Percentiles rank a stretch among this genome's conserved stretches.
These are phyloP conservation scores for Daldinia grandis DNA, from an alignment of 495 filamentous ascomycete genomes.

Conservation along the genomic window DNA sequence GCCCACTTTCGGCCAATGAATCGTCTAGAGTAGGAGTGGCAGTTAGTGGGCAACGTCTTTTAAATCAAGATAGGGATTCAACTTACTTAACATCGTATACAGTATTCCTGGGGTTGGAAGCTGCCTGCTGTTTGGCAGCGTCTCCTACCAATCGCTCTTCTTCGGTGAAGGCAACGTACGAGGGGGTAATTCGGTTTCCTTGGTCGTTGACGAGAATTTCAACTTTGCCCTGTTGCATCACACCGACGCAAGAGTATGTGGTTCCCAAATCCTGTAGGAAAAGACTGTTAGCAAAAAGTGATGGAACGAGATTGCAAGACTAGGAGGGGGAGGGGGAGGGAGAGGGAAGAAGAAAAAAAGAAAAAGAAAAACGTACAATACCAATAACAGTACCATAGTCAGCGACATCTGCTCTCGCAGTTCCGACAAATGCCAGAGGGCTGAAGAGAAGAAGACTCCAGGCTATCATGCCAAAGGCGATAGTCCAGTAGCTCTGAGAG, in stretches of 20 bases:
- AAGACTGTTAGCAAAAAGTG: slow-evolving; percentile 16
- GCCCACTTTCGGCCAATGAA: slow-evolving; percentile 89
- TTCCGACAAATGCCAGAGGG: slow-evolving; percentile 73
- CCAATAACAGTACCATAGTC: slow-evolving; percentile 92
- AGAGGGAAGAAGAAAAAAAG: neutral
- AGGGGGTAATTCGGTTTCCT: slow-evolving; percentile 98
- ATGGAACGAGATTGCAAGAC: neutral
- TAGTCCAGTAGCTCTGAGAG: slow-evolving; percentile 61
- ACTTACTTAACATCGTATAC: slow-evolving; percentile 94
- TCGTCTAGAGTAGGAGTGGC: slow-evolving; percentile 61
- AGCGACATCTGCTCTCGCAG: slow-evolving; percentile 75
- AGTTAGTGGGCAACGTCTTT: slow-evolving; percentile 38
- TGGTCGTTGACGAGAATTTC: slow-evolving; percentile 97
- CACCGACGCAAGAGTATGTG: slow-evolving; percentile 98
- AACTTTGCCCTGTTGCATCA: slow-evolving; percentile 98
- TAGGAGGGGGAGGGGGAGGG: neutral
- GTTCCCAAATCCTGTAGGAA: slow-evolving; percentile 81
- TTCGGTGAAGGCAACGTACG: slow-evolving; percentile 98
- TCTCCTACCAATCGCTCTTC: slow-evolving; percentile 98
- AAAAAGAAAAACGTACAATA: slow-evolving; percentile 65
- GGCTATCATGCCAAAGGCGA: slow-evolving; percentile 75
- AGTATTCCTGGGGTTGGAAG: slow-evolving; percentile 86
- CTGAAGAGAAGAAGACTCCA: slow-evolving; percentile 87
- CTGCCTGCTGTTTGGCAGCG: slow-evolving; percentile 99
- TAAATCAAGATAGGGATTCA: neutral